A percentile compares a stretch with the other conserved stretches of the same genome.
Conservation (phyloP, 495 filamentous ascomycete genomes). For the Pseudoneurospora amorphoporcata region DNA sequence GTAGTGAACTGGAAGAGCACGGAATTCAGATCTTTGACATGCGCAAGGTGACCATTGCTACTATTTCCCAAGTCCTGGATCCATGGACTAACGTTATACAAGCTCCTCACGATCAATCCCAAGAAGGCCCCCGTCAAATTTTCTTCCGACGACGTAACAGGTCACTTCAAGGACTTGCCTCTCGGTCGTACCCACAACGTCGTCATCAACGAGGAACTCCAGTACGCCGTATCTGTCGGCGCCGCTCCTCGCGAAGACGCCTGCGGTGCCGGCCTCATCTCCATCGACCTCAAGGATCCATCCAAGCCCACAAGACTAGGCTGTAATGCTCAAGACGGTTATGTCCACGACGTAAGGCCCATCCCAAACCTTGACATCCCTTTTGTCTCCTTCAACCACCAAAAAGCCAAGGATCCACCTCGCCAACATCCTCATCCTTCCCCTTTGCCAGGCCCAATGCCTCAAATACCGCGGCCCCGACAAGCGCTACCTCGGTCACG, state of each 20-base stretch:
- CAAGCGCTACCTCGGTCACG: constrained; percentile 38
- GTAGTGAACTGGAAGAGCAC: constrained; percentile 39
- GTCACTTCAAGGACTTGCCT: constrained; percentile 32
- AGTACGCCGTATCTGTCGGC: constrained; percentile 44
- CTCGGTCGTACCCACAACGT: constrained; percentile 42
- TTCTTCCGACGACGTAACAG: constrained; percentile 25
- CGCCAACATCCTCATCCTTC: not conserved
- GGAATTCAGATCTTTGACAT: constrained; percentile 46
- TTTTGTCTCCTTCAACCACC: not conserved
- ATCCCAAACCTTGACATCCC: not conserved
- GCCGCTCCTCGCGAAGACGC: constrained; percentile 33
- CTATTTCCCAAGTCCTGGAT: constrained; percentile 10
- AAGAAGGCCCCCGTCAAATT: constrained; percentile 16
- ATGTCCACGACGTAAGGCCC: constrained; percentile 39
- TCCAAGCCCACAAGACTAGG: constrained; percentile 41
- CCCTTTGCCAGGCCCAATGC: constrained; percentile 35
- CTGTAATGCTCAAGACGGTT: constrained; percentile 44
- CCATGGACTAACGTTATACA: not conserved
- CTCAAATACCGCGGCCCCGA: constrained; percentile 48
- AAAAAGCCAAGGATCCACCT: not conserved
- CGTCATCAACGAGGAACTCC: constrained; percentile 39
- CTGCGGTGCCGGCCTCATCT: constrained; percentile 43
- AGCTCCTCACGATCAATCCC: not conserved
- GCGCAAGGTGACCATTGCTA: constrained; percentile 20
- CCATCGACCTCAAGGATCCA: constrained; percentile 43